A percentile compares a stretch with the other conserved stretches of the same genome.
Conservation (phyloP, 805 yeast genomes). For the Candida boidinii region DNA sequence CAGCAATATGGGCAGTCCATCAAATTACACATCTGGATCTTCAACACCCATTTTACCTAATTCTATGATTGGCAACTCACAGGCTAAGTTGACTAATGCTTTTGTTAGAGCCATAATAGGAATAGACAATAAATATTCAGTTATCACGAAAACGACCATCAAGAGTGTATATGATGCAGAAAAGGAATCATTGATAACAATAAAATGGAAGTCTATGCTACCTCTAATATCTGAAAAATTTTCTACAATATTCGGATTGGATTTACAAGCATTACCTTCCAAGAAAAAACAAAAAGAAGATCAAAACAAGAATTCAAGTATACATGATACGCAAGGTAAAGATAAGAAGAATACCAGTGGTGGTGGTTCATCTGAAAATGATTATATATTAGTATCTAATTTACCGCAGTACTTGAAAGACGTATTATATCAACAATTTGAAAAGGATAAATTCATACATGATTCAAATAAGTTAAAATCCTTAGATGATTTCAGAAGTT, state of each 20-base stretch:
- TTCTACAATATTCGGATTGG: constrained; percentile 14
- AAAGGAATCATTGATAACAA: constrained; percentile 7
- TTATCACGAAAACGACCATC: constrained; percentile 17
- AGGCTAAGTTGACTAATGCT: constrained; percentile 15
- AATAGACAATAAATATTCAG: constrained; percentile 18
- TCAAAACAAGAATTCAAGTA: neutral
- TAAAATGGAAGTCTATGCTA: constrained; percentile 13
- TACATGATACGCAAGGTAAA: neutral
- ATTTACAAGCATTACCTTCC: constrained; percentile 17
- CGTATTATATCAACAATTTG: constrained; percentile 12
- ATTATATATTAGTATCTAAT: constrained; percentile 16
- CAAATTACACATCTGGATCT: no score
- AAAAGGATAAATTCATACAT: constrained; percentile 5
- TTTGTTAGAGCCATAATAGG: constrained; percentile 21
- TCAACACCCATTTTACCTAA: no score
- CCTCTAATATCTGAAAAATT: constrained; percentile 10
- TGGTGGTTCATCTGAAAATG: constrained; percentile 7
- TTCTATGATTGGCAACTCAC: no score
- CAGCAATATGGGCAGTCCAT: no score
- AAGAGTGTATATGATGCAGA: constrained; percentile 21
- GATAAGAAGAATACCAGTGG: neutral
- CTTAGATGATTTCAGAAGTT: constrained; percentile 1
- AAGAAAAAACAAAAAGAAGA: neutral
- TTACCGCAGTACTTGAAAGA: constrained; percentile 14
- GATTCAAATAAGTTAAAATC: constrained; percentile 6